A percentile compares a stretch with the other conserved stretches of the same genome.
phyloP scores from a whole-genome alignment of 2,329 filamentous ascomycete genomes.

The Sporothrix brasiliensis region DNA sequence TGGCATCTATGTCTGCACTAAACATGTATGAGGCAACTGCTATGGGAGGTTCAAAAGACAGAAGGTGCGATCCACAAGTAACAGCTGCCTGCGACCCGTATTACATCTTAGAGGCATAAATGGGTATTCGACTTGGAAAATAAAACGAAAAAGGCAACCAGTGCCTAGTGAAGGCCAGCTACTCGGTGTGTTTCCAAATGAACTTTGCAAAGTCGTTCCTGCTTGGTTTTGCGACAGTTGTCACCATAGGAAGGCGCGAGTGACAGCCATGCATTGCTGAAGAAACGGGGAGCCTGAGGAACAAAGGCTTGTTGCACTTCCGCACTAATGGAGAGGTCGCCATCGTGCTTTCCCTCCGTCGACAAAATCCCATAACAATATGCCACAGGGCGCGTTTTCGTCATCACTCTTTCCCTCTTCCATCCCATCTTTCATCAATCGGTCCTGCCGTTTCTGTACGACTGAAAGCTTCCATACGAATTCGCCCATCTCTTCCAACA shows the following conservation, averaged over 20 bases:
- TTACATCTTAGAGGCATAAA: neutral
- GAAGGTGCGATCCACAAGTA: slow-evolving; percentile 21
- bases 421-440: neutral
- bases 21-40: neutral
- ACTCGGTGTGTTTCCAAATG: neutral
- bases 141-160: neutral
- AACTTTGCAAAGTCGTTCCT: neutral
- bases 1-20: neutral
- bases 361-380: slow-evolving; percentile 9
- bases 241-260: slow-evolving; percentile 21
- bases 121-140: neutral
- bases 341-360: slow-evolving; percentile 8
- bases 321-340: slow-evolving; percentile 15
- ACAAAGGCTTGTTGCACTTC: neutral
- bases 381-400: neutral
- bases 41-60: neutral
- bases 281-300: slow-evolving; percentile 14
- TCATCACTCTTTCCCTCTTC: slow-evolving; percentile 5
- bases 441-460: neutral
- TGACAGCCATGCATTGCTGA: slow-evolving; percentile 9
- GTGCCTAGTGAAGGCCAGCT: neutral
- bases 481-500: neutral
- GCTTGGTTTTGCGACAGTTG: neutral
- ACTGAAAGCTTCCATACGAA: neutral
- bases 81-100: slow-evolving; percentile 1